Evolutionary conservation across 345 rosid species (phyloP).

Genomic region (Hirschfeldia incana): DNA sequence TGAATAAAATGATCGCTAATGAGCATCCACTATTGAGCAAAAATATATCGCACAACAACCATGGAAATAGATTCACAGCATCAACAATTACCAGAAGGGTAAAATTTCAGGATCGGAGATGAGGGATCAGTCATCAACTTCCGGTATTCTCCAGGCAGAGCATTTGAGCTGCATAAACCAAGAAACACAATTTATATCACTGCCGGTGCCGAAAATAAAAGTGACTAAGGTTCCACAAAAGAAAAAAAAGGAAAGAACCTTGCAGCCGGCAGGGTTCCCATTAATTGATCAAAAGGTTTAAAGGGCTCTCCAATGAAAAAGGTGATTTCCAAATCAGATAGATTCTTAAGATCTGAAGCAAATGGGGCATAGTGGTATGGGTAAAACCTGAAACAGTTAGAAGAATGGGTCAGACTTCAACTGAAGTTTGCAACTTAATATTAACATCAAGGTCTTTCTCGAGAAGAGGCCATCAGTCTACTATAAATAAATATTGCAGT

Average conservation of each 20-base stretch:
- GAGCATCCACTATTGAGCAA: slow-evolving; percentile 13
- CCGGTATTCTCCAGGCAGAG: slow-evolving; percentile 77
- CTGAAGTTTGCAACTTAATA: slow-evolving; percentile 8
- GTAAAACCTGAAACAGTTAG: slow-evolving; percentile 75
- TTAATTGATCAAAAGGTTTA: slow-evolving; percentile 97
- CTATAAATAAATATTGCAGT: not conserved
- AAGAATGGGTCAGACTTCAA: slow-evolving; percentile 1
- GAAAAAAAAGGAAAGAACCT: slow-evolving; percentile 49
- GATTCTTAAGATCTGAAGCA: slow-evolving; percentile 91
- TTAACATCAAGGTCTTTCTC: slow-evolving; percentile 23
- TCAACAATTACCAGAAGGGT: slow-evolving; percentile 65
- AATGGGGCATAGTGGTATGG: slow-evolving; percentile 99
- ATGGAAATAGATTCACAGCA: not conserved
- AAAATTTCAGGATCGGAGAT: slow-evolving; percentile 72
- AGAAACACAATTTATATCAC: slow-evolving; percentile 28
- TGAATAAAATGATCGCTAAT: slow-evolving; percentile 23
- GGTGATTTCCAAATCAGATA: slow-evolving; percentile 79
- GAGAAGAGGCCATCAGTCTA: slow-evolving; percentile 15
- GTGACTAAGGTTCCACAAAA: slow-evolving; percentile 1
- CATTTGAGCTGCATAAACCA: slow-evolving; percentile 65
- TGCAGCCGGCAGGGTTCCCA: slow-evolving; percentile 97
- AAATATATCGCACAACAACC: slow-evolving; percentile 2
- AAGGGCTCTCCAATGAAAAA: slow-evolving; percentile 89
- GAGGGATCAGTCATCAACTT: slow-evolving; percentile 84
- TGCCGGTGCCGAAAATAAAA: not conserved